Evolutionary conservation across 306 rosid species (phyloP).

Genomic region (Cucurbita pepo): DNA sequence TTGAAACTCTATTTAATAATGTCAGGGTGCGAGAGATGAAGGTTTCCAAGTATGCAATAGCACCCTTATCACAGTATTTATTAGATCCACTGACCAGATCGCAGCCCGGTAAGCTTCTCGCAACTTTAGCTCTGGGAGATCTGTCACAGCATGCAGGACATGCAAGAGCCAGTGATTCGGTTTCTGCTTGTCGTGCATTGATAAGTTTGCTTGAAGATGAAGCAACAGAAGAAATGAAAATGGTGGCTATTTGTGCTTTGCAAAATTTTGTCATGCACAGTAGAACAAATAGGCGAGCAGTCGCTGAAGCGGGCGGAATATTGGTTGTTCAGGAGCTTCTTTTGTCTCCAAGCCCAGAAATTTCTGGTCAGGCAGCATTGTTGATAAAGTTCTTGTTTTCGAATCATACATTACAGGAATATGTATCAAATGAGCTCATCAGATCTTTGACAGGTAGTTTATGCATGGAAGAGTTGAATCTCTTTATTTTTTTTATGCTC

Average conservation of each 20-base stretch:
- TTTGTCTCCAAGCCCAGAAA: constrained; percentile 58
- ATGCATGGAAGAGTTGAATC: neutral
- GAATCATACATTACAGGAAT: constrained; percentile 90
- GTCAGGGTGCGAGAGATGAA: constrained; percentile 81
- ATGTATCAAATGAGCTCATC: constrained; percentile 87
- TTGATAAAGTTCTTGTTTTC: constrained; percentile 82
- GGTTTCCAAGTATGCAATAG: constrained; percentile 80
- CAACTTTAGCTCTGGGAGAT: constrained; percentile 82
- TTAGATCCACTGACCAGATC: constrained; percentile 87
- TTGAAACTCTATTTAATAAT: constrained; percentile 82
- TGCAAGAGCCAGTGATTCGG: constrained; percentile 72
- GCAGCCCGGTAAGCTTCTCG: constrained; percentile 75
- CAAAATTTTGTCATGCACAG: constrained; percentile 96
- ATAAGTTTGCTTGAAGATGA: constrained; percentile 90
- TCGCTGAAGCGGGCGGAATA: constrained; percentile 97
- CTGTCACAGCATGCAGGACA: constrained; percentile 82
- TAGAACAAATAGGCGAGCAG: constrained; percentile 92
- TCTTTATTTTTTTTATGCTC: neutral
- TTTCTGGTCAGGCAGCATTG: constrained; percentile 74
- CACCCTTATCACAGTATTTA: constrained; percentile 83
- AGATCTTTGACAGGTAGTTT: constrained; percentile 79
- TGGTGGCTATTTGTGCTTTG: constrained; percentile 87
- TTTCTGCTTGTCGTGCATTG: constrained; percentile 91
- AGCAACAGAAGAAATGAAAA: constrained; percentile 88
- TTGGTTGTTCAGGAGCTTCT: constrained; percentile 89